Percentiles rank a stretch among this genome's conserved stretches.
Evolutionary conservation across 1,284 basidiomycete genomes (phyloP).

Genomic region (Trichosporon inkin): DNA sequence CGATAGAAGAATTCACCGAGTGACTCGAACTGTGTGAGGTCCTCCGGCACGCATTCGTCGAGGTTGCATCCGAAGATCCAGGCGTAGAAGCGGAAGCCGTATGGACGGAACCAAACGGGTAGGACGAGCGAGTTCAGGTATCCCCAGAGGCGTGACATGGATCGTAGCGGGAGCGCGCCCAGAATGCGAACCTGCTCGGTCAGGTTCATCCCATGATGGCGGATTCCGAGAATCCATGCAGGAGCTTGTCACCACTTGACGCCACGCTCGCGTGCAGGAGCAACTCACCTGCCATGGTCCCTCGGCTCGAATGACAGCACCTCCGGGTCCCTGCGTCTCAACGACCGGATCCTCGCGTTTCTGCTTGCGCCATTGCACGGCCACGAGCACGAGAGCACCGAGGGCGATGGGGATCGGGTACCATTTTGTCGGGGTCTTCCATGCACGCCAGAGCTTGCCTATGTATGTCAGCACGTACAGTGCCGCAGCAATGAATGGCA

Average conservation of each 20-base stretch:
- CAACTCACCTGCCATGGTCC: slow-evolving; percentile 87
- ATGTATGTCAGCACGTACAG: not conserved
- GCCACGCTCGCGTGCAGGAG: not conserved
- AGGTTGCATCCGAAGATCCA: slow-evolving; percentile 89
- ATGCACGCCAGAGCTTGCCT: slow-evolving; percentile 59
- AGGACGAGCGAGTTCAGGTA: slow-evolving; percentile 88
- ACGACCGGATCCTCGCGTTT: slow-evolving; percentile 42
- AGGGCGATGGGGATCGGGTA: slow-evolving; percentile 90
- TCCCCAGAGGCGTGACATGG: slow-evolving; percentile 92
- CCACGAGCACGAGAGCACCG: slow-evolving; percentile 79
- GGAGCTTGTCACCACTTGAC: not conserved
- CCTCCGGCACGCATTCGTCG: slow-evolving; percentile 76
- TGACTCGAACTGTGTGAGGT: slow-evolving; percentile 73
- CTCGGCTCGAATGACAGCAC: slow-evolving; percentile 64
- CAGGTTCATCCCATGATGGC: slow-evolving; percentile 5
- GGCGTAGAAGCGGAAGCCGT: slow-evolving; percentile 80
- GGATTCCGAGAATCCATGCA: not conserved
- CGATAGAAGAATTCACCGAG: slow-evolving; percentile 95
- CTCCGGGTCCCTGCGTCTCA: slow-evolving; percentile 55
- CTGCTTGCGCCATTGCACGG: slow-evolving; percentile 62
- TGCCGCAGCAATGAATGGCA: slow-evolving; percentile 2
- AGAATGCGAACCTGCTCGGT: slow-evolving; percentile 78
- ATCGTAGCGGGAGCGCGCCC: slow-evolving; percentile 87
- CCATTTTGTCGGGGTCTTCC: slow-evolving; percentile 92
- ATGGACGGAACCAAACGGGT: slow-evolving; percentile 89